Evolutionary conservation across 106 monocot genomes (phyloP), one percentile per base, ranked within the genome.

Genomic region (Apostasia shenzhenica): DNA sequence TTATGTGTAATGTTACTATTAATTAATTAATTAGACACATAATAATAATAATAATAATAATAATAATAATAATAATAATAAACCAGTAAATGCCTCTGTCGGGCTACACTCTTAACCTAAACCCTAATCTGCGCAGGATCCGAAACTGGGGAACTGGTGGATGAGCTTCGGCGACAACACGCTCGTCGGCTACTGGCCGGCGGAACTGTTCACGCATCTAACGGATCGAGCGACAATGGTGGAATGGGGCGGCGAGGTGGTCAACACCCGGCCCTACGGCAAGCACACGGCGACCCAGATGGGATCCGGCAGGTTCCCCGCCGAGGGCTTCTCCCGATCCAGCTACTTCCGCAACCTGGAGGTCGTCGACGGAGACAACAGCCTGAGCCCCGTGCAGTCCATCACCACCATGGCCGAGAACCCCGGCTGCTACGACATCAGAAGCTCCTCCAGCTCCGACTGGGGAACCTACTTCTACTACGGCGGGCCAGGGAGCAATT

Each of bases 401-500:
- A 68, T 97, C 41, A 68, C 86, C 10, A 92, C 79, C 1, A 72
- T 97, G 0, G 89, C 92, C 0, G 92, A 97, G 73, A 83, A 97
- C 78, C 81, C 86, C 40, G 78, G 81, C 41, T 97, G 97, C 78
- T 97, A 97, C 57, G 68, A 97, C 70, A 97, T 97, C 46, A 70
- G 65, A 67, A 87, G 89, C 81, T 86, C 78, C 14, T 55, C 73
- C 53, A 85, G 56, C 47, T 4, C 45, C 6, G 86, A 86, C 1
- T 97, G 97, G 97, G 97, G 97, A 2, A 83, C 84, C 1, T 82
- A 87, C 72, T 97, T 97, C 76, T 97, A 97, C 87, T 97, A 79
- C 56, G 97, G 97, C 11, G 97, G 97, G 0, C 97, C 97, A 0
- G 97, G 97, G 13, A 83, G 76, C 69, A 97, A 87, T 60, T 74